Evolutionary conservation across 768 basidiomycete genomes (phyloP).

Genomic region (Lactifluus piperatus): DNA sequence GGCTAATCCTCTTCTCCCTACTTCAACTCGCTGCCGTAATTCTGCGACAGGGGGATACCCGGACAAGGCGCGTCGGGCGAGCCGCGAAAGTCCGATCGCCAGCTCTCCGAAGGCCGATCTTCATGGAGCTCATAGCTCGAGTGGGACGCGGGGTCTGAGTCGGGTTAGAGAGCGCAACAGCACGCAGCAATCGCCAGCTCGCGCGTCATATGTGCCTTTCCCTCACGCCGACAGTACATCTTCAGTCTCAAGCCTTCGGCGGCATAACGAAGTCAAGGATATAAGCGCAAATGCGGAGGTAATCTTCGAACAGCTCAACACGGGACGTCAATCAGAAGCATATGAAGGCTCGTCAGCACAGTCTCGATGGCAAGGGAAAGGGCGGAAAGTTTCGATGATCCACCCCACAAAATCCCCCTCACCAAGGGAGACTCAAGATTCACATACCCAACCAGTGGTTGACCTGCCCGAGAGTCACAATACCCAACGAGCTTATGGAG

Average conservation of each 20-base stretch:
- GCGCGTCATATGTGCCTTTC: slow-evolving; percentile 10
- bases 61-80: neutral
- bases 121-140: neutral
- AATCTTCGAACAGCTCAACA: slow-evolving; percentile 14
- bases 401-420: neutral
- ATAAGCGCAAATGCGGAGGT: slow-evolving; percentile 13
- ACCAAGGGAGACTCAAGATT: neutral
- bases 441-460: neutral
- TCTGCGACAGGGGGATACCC: neutral
- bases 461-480: neutral
- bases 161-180: slow-evolving; percentile 22
- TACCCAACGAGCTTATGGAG: neutral
- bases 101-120: neutral
- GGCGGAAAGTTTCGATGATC: neutral
- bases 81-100: neutral
- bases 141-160: neutral
- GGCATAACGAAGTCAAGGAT: slow-evolving; percentile 7
- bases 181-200: slow-evolving; percentile 26
- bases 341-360: neutral
- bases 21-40: neutral
- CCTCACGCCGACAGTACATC: slow-evolving; percentile 10
- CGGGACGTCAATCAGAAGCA: neutral
- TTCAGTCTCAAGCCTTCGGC: slow-evolving; percentile 17
- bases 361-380: neutral
- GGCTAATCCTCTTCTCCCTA: neutral